Conservation (phyloP, 257 asterid species). For the Nicotiana noctiflora region DNA sequence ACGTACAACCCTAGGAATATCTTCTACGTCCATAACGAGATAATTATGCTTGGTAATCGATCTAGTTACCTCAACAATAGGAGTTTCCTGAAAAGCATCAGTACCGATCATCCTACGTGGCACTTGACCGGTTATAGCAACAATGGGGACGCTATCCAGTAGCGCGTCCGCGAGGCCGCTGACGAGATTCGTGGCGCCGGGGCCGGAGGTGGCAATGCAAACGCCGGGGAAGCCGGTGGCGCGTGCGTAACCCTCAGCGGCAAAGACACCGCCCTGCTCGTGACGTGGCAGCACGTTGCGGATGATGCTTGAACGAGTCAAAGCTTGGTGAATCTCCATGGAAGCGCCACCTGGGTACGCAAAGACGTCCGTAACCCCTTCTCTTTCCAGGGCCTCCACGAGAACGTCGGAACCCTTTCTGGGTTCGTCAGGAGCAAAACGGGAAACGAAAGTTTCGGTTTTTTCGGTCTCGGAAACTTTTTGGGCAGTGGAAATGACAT, state of each 20-base stretch:
- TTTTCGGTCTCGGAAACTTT: neutral
- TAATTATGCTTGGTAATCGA: constrained; percentile 16
- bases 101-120: constrained; percentile 16
- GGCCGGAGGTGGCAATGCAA: constrained; percentile 15
- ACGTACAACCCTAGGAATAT: constrained; percentile 10
- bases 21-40: constrained; percentile 12
- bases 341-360: constrained; percentile 17
- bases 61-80: constrained; percentile 16
- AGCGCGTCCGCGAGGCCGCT: constrained; percentile 17
- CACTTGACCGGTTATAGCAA: constrained; percentile 13
- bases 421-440: constrained; percentile 14
- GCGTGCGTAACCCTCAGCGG: constrained; percentile 16
- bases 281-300: constrained; percentile 14
- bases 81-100: constrained; percentile 15
- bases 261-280: constrained; percentile 15
- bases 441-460: neutral
- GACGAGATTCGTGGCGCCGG: constrained; percentile 14
- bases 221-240: constrained; percentile 14
- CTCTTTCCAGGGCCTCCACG: constrained; percentile 10
- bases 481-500: neutral
- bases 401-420: constrained; percentile 14
- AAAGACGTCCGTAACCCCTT: constrained; percentile 9
- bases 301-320: constrained; percentile 5
- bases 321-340: constrained; percentile 14
- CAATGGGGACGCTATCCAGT: constrained; percentile 12